These are phyloP conservation scores for Marasmius oreades DNA, from an alignment of 1,284 basidiomycete genomes.

Conservation along the genomic window DNA sequence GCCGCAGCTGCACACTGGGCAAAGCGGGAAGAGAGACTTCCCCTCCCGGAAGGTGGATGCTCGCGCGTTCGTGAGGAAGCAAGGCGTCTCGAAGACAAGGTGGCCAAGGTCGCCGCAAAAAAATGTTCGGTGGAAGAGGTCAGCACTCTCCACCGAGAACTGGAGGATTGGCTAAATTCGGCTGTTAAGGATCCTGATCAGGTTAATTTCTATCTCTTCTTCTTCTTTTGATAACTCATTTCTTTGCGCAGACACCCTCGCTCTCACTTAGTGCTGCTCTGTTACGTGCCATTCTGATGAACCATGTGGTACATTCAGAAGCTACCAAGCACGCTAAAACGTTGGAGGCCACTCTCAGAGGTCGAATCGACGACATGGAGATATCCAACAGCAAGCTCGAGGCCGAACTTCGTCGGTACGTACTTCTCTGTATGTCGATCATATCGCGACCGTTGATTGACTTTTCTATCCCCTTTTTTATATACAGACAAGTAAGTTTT, in stretches of 20 bases:
- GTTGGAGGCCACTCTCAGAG: conserved; percentile 56
- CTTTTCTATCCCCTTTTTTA: conserved; percentile 14
- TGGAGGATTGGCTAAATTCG: conserved; percentile 64
- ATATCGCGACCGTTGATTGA: conserved; percentile 18
- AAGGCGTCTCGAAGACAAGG: conserved; percentile 68
- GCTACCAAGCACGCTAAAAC: conserved; percentile 60
- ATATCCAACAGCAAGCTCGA: conserved; percentile 55
- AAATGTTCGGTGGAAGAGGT: conserved; percentile 84
- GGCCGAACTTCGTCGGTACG: conserved; percentile 60
- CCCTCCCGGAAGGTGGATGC: conserved; percentile 30
- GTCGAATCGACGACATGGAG: conserved; percentile 62
- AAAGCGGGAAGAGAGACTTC: conserved; percentile 39
- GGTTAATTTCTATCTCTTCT: conserved; percentile 34
- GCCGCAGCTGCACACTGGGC: conserved; percentile 44
- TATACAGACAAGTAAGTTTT: conserved; percentile 51
- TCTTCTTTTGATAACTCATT: conserved; percentile 15
- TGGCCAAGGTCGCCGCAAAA: conserved; percentile 74
- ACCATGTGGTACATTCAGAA: conserved; percentile 74
- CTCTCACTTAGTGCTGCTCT: conserved; percentile 65
- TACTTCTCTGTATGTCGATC: conserved; percentile 19
- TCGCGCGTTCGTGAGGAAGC: conserved; percentile 52
- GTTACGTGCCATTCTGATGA: conserved; percentile 75
- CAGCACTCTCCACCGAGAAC: conserved; percentile 65
- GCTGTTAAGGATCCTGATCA: conserved; percentile 57
- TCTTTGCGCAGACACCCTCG: conserved; percentile 47